Evolutionary conservation across 805 yeast species (phyloP).

Genomic region (Wickerhamomyces chaumierensis): DNA sequence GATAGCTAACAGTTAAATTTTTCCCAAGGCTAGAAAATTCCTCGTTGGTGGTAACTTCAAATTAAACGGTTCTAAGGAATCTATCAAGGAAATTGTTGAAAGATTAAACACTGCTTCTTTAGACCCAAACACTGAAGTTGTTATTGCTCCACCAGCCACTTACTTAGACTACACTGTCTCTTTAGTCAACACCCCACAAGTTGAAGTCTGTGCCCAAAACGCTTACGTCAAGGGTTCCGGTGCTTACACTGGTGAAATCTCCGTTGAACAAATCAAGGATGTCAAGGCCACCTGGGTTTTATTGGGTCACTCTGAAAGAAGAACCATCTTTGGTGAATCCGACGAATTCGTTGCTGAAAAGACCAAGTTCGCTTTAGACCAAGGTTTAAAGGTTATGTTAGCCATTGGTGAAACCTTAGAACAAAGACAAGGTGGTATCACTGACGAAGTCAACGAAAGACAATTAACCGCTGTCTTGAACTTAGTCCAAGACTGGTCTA

Average conservation of each 20-base stretch:
- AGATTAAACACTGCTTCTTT: constrained; percentile 70
- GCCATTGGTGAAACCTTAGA: constrained; percentile 97
- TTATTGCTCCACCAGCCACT: constrained; percentile 92
- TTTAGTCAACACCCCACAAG: constrained; percentile 57
- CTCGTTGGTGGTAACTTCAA: constrained; percentile 99
- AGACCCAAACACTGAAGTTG: constrained; percentile 79
- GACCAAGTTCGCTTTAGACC: constrained; percentile 86
- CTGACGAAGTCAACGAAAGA: constrained; percentile 77
- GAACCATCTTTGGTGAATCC: constrained; percentile 82
- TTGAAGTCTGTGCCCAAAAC: constrained; percentile 85
- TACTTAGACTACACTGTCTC: constrained; percentile 72
- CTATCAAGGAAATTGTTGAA: constrained; percentile 75
- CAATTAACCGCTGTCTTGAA: constrained; percentile 85
- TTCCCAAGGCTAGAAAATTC: constrained; percentile 64
- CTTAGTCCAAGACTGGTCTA: constrained; percentile 77
- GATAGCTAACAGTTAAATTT: no score
- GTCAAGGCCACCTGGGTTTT: constrained; percentile 90
- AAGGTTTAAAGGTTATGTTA: constrained; percentile 82
- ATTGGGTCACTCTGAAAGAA: constrained; percentile 97
- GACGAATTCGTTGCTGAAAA: constrained; percentile 89
- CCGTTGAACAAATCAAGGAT: constrained; percentile 82
- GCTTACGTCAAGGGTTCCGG: constrained; percentile 81
- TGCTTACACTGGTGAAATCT: constrained; percentile 96
- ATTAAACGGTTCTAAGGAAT: constrained; percentile 88
- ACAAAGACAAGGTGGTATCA: constrained; percentile 82